phyloP scores from a whole-genome alignment of 345 rosid species.

The Arabis alpina region DNA sequence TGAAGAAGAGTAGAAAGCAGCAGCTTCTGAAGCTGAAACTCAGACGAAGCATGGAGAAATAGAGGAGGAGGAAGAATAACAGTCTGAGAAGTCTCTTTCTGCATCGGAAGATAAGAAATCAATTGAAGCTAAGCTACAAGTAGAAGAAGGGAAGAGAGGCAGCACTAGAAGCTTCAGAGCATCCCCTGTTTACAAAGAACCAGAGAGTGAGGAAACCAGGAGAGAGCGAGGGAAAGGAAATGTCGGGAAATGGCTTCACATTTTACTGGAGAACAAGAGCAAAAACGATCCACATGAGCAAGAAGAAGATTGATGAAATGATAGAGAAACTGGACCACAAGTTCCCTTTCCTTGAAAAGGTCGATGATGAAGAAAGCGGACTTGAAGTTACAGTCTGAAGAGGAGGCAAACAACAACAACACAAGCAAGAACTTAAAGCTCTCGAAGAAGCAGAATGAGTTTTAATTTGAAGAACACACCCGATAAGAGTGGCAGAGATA shows the following conservation, averaged over 20 bases:
- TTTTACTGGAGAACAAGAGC: slow-evolving; percentile 60
- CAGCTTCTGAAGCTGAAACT: slow-evolving; percentile 46
- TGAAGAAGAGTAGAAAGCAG: slow-evolving; percentile 69
- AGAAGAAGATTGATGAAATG: slow-evolving; percentile 56
- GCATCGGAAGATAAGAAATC: slow-evolving; percentile 47
- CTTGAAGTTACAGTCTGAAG: slow-evolving; percentile 23
- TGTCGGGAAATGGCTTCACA: slow-evolving; percentile 89
- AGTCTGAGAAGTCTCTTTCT: slow-evolving; percentile 44
- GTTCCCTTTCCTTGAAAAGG: slow-evolving; percentile 57
- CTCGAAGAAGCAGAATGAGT: slow-evolving; percentile 41
- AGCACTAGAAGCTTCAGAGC: slow-evolving; percentile 36
- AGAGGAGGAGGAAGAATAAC: slow-evolving; percentile 45
- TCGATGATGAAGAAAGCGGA: slow-evolving; percentile 27
- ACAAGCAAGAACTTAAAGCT: slow-evolving; percentile 36
- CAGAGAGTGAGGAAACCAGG: slow-evolving; percentile 64
- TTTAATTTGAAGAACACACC: slow-evolving; percentile 49
- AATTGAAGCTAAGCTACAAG: slow-evolving; percentile 49
- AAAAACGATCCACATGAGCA: slow-evolving; percentile 44
- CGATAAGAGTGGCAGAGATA: slow-evolving; percentile 55
- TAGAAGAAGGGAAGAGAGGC: slow-evolving; percentile 49
- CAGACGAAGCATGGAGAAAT: slow-evolving; percentile 48
- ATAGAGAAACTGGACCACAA: slow-evolving; percentile 55
- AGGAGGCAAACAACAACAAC: slow-evolving; percentile 29
- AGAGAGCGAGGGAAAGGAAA: slow-evolving; percentile 86
- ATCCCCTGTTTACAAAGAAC: slow-evolving; percentile 44